Base-by-base conservation (phyloP, 805 yeast genomes). In the Candida succiphila region DNA sequence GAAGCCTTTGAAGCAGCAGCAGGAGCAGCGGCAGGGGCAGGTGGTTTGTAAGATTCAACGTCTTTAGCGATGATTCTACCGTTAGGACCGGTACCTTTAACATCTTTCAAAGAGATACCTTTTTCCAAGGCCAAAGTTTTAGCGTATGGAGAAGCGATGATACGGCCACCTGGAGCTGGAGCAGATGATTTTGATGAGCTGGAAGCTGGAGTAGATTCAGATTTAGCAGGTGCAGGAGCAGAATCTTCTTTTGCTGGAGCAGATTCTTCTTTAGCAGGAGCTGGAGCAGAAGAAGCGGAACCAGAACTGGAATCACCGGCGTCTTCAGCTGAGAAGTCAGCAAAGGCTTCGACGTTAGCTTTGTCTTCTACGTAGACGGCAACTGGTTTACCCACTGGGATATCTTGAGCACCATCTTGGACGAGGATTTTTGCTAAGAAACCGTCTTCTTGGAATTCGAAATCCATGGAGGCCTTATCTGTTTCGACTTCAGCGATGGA, bases 401-500 rank as follows among this genome's bases (percentile, higher is more conserved):
- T 67, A 53, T 89, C 96, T 60, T 85, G 79, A 35, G 95, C 63
- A 35, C 96, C 95, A 38, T 75, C 86, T 22, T 73, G 85, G 40
- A 86, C 72, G 44, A 87, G 63, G 49, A 84, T 80, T 68, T 87
- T 85, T 43, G 96, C 96, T 51, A 87, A 64, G 65, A 53, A 87
- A 34, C 96, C 96, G 43, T 89, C 98, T 53, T 88, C 97, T 67
- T 88, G 96, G 70, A 88, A 89, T 65, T 88, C 97, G 49, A 86
- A 89, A 65, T 88, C 97, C 96, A 88, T 89, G 40, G 87, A 78
- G 34, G 97, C 96, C 69, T 88, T 88, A 61, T 88, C 98, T 46
- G 98, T 89, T 67, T 89, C 98, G 44, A 89, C 81, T 65, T 89
- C 97, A 39, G 96, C 96, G 46, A 89, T 74, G 30, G 92, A 78